Conservation (phyloP, 2,329 filamentous ascomycete species). For the Colletotrichum somersetense region DNA sequence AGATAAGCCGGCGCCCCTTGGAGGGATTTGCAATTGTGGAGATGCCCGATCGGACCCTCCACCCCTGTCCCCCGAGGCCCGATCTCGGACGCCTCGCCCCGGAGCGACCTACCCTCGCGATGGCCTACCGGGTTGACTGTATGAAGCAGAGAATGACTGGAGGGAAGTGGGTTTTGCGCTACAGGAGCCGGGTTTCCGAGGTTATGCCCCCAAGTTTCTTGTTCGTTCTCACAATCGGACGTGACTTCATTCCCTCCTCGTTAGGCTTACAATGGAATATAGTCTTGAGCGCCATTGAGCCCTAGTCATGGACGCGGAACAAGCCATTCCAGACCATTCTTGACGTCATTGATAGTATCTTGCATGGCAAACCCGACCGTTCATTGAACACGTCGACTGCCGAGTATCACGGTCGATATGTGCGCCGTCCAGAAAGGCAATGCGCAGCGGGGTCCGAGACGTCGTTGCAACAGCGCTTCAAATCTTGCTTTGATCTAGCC, state of each 20-base stretch:
- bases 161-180: neutral
- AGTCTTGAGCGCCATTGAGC: neutral
- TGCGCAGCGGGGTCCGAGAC: too few species aligned
- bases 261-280: too few species aligned
- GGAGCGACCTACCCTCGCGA: conserved; percentile 22
- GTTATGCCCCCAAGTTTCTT: neutral
- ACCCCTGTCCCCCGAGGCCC: conserved; percentile 33
- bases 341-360: neutral
- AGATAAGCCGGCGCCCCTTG: conserved; percentile 16
- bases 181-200: neutral
- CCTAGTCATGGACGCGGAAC: neutral
- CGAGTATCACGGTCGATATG: neutral
- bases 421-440: neutral
- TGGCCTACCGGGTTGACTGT: conserved; percentile 16
- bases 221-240: neutral
- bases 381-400: too few species aligned
- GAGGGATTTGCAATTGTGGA: conserved; percentile 20
- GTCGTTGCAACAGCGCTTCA: neutral
- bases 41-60: conserved; percentile 27
- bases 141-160: neutral
- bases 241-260: neutral
- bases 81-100: conserved; percentile 35
- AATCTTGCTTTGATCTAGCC: neutral
- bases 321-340: neutral
- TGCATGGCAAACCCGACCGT: too few species aligned